These are phyloP conservation scores for Pseudocercospora macadamiae DNA, from an alignment of 2,329 filamentous ascomycete genomes.

Conservation along the genomic window DNA sequence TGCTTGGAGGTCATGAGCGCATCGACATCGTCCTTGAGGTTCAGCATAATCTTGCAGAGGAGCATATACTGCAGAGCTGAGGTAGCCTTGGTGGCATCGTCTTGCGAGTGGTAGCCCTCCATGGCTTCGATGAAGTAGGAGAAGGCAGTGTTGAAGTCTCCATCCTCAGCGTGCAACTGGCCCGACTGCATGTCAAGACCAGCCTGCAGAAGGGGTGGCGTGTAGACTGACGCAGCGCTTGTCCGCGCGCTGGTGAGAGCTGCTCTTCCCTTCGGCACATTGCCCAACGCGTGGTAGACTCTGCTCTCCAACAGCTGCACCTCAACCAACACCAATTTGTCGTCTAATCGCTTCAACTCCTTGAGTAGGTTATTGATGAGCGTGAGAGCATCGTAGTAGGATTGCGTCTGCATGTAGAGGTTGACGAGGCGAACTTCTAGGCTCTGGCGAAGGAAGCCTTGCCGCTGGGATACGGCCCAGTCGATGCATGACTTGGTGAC, in stretches of 20 bases:
- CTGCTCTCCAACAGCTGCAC: slow-evolving; percentile 96
- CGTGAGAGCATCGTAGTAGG: slow-evolving; percentile 94
- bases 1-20: slow-evolving; percentile 94
- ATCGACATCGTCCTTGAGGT: slow-evolving; percentile 94
- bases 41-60: slow-evolving; percentile 99
- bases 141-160: slow-evolving; percentile 98
- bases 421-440: slow-evolving; percentile 93
- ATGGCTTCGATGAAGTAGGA: slow-evolving; percentile 99
- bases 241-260: slow-evolving; percentile 93
- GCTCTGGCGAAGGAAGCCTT: slow-evolving; percentile 95
- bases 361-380: slow-evolving; percentile 95
- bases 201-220: slow-evolving; percentile 89
- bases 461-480: slow-evolving; percentile 93
- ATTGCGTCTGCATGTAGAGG: slow-evolving; percentile 95
- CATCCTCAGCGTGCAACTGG: slow-evolving; percentile 97
- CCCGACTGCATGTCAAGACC: slow-evolving; percentile 99
- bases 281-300: slow-evolving; percentile 96
- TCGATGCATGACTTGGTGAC: slow-evolving; percentile 99
- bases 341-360: slow-evolving; percentile 96
- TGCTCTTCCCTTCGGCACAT: slow-evolving; percentile 92
- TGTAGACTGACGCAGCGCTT: slow-evolving; percentile 95
- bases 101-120: slow-evolving; percentile 93
- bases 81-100: slow-evolving; percentile 87
- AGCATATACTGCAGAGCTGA: slow-evolving; percentile 98
- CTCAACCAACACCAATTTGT: slow-evolving; percentile 97